Evolutionary conservation across 768 basidiomycete species (phyloP), one percentile per base, ranked within the genome.

Genomic region (Gautieria morchelliformis): DNA sequence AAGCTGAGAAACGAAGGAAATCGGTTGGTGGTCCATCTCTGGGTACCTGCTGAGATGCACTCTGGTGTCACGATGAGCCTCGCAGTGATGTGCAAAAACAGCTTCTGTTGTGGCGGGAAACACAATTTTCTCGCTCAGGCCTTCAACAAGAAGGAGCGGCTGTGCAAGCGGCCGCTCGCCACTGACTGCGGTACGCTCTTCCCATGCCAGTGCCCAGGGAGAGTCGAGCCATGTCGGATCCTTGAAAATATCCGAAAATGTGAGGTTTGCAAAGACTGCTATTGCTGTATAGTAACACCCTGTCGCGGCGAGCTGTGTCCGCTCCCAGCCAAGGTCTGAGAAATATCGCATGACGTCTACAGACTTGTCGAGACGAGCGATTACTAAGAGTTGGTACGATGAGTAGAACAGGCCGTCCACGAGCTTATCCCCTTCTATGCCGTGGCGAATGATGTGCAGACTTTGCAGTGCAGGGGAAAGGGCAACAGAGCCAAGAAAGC

Each of bases 221-320:
- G 41, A 45, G 44, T 55, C n/a, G 22, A 55, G 53, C 53, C 53
- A 55, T 19, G 53, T 48, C 12, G 7, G 20, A 22, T 55, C 53
- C 41, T 19, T 42, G 53, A 55, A 45, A n/a, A 55, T 39, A 22
- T 55, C 53, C 10, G 11, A 6, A 27, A 45, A 45, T 15, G 53
- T 45, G 19, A 55, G 20, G 17, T 46, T 30, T 4, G 40, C 41
- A 47, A 42, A 55, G 15, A 14, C 41, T 15, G 53, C 8, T 24
- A 30, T 14, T 6, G 53, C 40, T 10, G 53, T 55, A 30, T 33
- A 27, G 22, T 24, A n/a, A 15, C 53, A 55, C 22, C n/a, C 37
- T 19, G 53, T 45, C 24, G 27, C 41, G 22, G n/a, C n/a, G n/a
- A n/a, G n/a, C n/a, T n/a, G n/a, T n/a, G n/a, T n/a, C n/a, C n/a